These are phyloP conservation scores for Zygoascus meyerae DNA, from an alignment of 1,139 yeast genomes.

Conservation along the genomic window DNA sequence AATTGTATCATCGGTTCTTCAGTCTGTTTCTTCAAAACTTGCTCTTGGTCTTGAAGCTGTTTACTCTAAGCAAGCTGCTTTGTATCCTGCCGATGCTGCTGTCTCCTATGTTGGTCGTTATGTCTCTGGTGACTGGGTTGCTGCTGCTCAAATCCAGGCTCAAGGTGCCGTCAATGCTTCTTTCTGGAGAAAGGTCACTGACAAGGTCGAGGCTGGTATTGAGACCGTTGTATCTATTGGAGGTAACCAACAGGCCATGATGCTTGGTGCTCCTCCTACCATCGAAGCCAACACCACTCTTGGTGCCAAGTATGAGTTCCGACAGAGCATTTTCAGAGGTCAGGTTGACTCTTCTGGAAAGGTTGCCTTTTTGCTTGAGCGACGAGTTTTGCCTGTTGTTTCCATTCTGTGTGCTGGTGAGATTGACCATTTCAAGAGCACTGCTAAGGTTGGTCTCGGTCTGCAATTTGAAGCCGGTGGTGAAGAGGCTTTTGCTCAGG, in stretches of 20 bases:
- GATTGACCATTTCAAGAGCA: constrained; percentile 81
- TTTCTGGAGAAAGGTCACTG: constrained; percentile 90
- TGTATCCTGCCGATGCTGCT: constrained; percentile 86
- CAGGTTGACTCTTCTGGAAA: constrained; percentile 89
- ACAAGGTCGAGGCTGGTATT: constrained; percentile 93
- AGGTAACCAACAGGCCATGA: constrained; percentile 54
- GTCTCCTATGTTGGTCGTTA: constrained; percentile 89
- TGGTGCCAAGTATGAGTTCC: constrained; percentile 97
- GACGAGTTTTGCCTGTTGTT: constrained; percentile 87
- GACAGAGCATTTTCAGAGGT: constrained; percentile 94
- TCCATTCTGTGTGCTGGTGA: constrained; percentile 90
- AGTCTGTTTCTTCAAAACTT: constrained; percentile 75
- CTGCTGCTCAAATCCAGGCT: constrained; percentile 90
- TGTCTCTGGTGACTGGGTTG: constrained; percentile 83
- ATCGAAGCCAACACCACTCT: constrained; percentile 88
- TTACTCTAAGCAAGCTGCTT: constrained; percentile 72
- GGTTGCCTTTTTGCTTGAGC: constrained; percentile 86
- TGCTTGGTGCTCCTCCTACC: constrained; percentile 72
- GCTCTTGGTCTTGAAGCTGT: constrained; percentile 91
- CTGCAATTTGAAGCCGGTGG: constrained; percentile 95
- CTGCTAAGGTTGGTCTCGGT: constrained; percentile 87
- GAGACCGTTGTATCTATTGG: constrained; percentile 83
- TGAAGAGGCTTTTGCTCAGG: constrained; percentile 57
- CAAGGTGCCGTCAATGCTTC: constrained; percentile 87
- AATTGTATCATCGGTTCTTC: constrained; percentile 85